Evolutionary conservation across 805 yeast species (phyloP).

Genomic region (Pichia occidentalis): DNA sequence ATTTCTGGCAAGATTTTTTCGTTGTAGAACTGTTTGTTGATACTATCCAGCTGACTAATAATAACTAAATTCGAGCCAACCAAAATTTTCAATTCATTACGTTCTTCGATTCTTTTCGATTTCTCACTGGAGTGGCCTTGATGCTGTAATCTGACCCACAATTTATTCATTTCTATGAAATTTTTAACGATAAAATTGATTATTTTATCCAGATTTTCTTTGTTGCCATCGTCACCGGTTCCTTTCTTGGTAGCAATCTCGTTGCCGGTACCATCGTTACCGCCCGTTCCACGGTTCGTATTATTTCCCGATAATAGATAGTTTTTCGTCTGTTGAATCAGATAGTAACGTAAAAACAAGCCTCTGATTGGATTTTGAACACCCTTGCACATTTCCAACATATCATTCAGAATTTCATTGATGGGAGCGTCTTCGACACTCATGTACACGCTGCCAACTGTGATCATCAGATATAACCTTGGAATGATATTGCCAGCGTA

Average conservation of each 20-base stretch:
- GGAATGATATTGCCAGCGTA: conserved; percentile 93
- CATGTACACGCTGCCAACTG: conserved; percentile 89
- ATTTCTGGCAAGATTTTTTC: conserved; percentile 66
- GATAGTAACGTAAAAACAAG: conserved; percentile 78
- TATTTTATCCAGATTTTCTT: conserved; percentile 50
- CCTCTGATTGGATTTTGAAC: conserved; percentile 95
- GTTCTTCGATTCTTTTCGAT: conserved; percentile 63
- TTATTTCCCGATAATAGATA: too few relatives aligned
- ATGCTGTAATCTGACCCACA: conserved; percentile 95
- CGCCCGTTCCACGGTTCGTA: conserved; percentile 15
- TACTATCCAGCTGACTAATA: conserved; percentile 75
- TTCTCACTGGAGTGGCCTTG: conserved; percentile 88
- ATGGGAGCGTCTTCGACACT: conserved; percentile 69
- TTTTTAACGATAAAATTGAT: conserved; percentile 77
- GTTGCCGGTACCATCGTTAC: too few relatives aligned
- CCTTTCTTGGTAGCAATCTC: too few relatives aligned
- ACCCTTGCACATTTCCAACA: conserved; percentile 97
- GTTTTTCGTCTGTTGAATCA: conserved; percentile 76
- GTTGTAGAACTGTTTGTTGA: conserved; percentile 45
- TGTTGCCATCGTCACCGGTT: conserved; percentile 4
- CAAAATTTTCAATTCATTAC: conserved; percentile 82
- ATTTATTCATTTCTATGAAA: conserved; percentile 94
- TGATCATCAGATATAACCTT: conserved; percentile 86
- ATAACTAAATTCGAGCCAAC: conserved; percentile 92
- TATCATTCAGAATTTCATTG: conserved; percentile 83